Percentiles rank a stretch among this genome's conserved stretches.
Conservation (phyloP, 306 rosid species). For the Citrullus colocynthis region DNA sequence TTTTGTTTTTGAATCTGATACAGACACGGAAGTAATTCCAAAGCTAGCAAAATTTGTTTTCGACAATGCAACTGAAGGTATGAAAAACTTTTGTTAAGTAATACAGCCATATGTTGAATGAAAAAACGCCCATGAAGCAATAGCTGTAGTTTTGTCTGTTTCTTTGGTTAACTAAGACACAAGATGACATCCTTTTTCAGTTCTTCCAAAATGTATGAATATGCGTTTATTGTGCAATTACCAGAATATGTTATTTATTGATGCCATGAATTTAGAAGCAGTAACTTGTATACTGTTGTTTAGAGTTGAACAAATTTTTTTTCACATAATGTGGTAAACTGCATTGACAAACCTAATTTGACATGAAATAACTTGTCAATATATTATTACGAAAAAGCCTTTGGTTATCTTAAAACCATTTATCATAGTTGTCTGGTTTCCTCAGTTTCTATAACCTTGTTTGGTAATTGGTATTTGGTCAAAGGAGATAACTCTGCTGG, state of each 20-base stretch:
- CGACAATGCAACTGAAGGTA: conserved; percentile 75
- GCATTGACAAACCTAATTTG: background rate
- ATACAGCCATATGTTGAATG: background rate
- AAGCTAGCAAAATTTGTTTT: conserved; percentile 90
- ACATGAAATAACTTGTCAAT: background rate
- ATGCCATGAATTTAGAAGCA: background rate
- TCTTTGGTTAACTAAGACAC: background rate
- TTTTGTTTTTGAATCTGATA: conserved; percentile 75
- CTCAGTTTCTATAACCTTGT: background rate
- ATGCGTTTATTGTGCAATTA: background rate
- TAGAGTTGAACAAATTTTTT: background rate
- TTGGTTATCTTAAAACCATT: background rate
- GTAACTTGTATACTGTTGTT: background rate
- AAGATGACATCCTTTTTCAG: background rate
- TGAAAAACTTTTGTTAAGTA: background rate
- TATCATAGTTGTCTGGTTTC: background rate
- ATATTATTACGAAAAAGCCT: background rate
- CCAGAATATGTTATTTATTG: background rate
- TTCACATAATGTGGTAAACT: background rate
- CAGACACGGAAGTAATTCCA: conserved; percentile 96
- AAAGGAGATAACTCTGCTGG: background rate
- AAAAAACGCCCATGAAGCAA: background rate
- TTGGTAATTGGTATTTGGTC: background rate
- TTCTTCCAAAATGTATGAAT: background rate
- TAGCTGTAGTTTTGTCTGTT: background rate